These are phyloP conservation scores for Panus rudis DNA, from an alignment of 768 basidiomycete genomes.

Conservation along the genomic window DNA sequence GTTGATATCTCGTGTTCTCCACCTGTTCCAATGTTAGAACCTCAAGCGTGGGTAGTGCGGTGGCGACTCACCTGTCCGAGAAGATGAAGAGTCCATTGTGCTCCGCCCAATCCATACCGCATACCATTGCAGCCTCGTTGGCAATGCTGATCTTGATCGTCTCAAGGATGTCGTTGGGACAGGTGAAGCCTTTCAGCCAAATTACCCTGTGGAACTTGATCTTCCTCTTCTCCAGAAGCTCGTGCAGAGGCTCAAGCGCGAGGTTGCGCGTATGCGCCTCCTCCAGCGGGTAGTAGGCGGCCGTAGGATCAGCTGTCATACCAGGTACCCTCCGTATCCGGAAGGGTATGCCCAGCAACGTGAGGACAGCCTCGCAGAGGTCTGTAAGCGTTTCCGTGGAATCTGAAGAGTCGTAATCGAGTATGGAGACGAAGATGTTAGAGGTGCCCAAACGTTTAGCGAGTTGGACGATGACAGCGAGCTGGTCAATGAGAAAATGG, in stretches of 20 bases:
- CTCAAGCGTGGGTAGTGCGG: background rate
- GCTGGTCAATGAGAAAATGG: constrained; percentile 97
- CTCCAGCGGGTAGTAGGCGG: constrained; percentile 93
- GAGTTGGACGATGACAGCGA: constrained; percentile 95
- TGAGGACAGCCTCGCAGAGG: constrained; percentile 91
- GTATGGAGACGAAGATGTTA: constrained; percentile 95
- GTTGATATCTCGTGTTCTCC: constrained; percentile 96
- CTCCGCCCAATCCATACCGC: constrained; percentile 99
- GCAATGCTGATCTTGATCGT: constrained; percentile 84
- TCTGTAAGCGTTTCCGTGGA: constrained; percentile 93
- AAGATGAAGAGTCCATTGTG: constrained; percentile 97
- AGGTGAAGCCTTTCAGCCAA: constrained; percentile 99
- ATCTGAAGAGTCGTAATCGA: constrained; percentile 94
- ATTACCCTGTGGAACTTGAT: constrained; percentile 88
- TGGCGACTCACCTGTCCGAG: constrained; percentile 77
- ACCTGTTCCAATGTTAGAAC: constrained; percentile 39
- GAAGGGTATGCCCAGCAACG: constrained; percentile 88
- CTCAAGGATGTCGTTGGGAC: constrained; percentile 96
- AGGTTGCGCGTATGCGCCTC: constrained; percentile 93
- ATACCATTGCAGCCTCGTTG: constrained; percentile 96
- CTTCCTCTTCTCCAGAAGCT: constrained; percentile 66
- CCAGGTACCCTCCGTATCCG: constrained; percentile 85
- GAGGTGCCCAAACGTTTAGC: constrained; percentile 82
- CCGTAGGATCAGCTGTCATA: constrained; percentile 84
- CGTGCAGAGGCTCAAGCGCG: constrained; percentile 83